Evolutionary conservation across 805 yeast species (phyloP).

Genomic region (Ogataea siamensis): DNA sequence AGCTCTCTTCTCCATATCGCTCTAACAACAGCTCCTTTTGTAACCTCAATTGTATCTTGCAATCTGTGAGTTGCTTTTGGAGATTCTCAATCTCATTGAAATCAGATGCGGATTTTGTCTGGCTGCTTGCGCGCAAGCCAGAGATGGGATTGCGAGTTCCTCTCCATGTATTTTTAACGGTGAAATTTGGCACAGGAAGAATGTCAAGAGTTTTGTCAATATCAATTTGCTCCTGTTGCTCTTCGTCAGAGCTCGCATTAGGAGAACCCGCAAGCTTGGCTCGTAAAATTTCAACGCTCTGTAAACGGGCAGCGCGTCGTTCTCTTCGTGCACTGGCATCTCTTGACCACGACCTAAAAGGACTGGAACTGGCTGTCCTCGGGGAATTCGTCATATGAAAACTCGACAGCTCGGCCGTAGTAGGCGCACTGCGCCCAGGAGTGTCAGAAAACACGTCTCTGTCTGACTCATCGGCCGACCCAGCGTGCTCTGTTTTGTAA

Average conservation of each 20-base stretch:
- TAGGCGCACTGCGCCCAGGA: conserved; percentile 11
- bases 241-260: conserved; percentile 14
- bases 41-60: conserved; percentile 34
- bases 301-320: conserved; percentile 19
- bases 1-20: conserved; percentile 20
- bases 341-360: conserved; percentile 12
- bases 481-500: conserved; percentile 2
- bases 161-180: conserved; percentile 14
- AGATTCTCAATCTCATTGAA: conserved; percentile 27
- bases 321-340: conserved; percentile 20
- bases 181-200: conserved; percentile 19
- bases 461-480: conserved; percentile 11
- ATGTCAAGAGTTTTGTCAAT: conserved; percentile 20
- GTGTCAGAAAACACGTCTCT: conserved; percentile 13
- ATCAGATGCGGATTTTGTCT: conserved; percentile 14
- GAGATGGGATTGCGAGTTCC: conserved; percentile 1
- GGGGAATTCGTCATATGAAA: conserved; percentile 7
- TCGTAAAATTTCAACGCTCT: conserved; percentile 16
- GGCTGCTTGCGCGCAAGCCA: neutral
- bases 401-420: conserved; percentile 13
- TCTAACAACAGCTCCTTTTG: conserved; percentile 32
- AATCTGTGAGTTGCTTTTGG: conserved; percentile 34
- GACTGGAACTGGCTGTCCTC: conserved; percentile 10
- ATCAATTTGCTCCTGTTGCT: conserved; percentile 17
- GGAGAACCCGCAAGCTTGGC: conserved; percentile 24